Base-by-base conservation (phyloP, 441 rosid genomes). In the Eutrema salsugineum region DNA sequence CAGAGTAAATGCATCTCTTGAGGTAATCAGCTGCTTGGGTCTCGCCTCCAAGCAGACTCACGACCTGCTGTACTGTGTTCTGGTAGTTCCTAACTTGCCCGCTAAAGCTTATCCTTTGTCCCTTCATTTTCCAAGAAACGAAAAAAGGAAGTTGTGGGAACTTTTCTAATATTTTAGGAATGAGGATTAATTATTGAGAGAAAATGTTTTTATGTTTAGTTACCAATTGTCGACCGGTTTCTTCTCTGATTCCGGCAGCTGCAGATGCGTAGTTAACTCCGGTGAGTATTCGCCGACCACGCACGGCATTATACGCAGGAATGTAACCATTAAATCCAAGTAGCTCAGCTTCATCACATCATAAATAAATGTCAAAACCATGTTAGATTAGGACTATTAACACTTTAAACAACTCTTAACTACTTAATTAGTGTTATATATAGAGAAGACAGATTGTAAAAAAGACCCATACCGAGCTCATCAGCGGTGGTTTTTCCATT, bases 221-320 rank as follows among this genome's bases (percentile, higher is more conserved):
- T 81, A 89, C 94, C 90, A 70, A 19, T 17, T 79, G 70, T 16
- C 44, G 71, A 51, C 61, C 88, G 1, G 87, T 84, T 79, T 91
- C 94, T 3, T 75, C 73, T 5, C 78, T 63, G 65, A 91, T 91
- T 74, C 93, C 91, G 1, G 90, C 88, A 0, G 87, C 81, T 1
- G 87, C 91, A 5, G 94, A 88, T 46, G 88, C 89, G 61, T 85
- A 91, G 58, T 91, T 88, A 10, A 86, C 88, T 6, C 97, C 94
- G 30, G 55, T 19, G 30, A 91, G 85, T 39, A 87, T 78, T 33
- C 78, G 81, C 15, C 68, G 32, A 6, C 78, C 82, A 0, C n/a
- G 24, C 19, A 70, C 83, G 4, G 32, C 4, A 50, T 22, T 58
- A 46, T 80, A 88, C 2, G 93, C 64, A 57, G 88, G 93, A 53